Conservation (phyloP, 208 protist species). For the Spongospora subterranea region DNA sequence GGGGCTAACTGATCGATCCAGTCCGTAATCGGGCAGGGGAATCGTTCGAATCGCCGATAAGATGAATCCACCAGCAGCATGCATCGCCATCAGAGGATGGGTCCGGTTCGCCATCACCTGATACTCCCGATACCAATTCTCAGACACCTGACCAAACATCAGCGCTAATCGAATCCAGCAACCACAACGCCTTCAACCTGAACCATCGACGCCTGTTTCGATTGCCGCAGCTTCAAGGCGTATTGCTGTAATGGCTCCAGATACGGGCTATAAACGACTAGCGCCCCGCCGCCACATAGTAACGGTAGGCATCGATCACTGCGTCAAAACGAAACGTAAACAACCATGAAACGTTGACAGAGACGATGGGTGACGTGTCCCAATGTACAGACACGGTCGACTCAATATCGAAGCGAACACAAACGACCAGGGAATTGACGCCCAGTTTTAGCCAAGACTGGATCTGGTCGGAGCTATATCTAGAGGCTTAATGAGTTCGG, state of each 20-base stretch:
- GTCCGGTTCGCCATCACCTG: constrained; percentile 25
- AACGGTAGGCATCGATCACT: constrained; percentile 9
- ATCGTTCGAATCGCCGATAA: constrained; percentile 13
- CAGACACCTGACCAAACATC: constrained; percentile 26
- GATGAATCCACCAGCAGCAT: constrained; percentile 40
- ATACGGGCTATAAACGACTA: constrained; percentile 37
- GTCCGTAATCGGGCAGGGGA: background rate
- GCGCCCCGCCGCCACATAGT: constrained; percentile 9
- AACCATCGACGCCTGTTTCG: constrained; percentile 39
- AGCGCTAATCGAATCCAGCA: background rate
- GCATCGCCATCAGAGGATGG: constrained; percentile 4
- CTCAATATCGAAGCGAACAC: constrained; percentile 27
- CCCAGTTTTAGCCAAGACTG: background rate
- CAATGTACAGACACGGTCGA: background rate
- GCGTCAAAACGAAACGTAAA: no score
- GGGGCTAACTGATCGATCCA: no score
- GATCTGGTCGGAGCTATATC: background rate
- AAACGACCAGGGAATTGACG: background rate
- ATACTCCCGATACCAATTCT: constrained; percentile 54
- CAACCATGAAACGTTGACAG: background rate
- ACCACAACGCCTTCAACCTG: background rate
- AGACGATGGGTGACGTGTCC: no score
- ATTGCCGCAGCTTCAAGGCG: constrained; percentile 20
- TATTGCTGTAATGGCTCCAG: constrained; percentile 49
- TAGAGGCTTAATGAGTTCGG: no score